Evolutionary conservation across 208 protist genomes (phyloP).

Genomic region (Angomonas desouzai): DNA sequence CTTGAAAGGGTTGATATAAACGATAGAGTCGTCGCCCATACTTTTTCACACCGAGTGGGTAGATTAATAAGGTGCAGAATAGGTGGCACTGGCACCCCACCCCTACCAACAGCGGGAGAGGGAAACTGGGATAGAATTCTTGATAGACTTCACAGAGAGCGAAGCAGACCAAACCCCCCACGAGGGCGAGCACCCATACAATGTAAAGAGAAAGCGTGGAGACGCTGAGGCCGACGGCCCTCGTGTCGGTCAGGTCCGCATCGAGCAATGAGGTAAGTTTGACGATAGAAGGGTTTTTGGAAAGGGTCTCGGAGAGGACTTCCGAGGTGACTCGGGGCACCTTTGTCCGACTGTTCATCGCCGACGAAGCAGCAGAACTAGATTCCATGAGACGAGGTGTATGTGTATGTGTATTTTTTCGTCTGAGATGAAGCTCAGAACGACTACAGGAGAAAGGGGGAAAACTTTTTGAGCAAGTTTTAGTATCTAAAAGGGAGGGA

Average conservation of each 20-base stretch:
- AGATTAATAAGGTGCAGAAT: conserved; percentile 42
- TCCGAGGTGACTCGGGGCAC: not conserved
- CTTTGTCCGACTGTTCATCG: too few species aligned
- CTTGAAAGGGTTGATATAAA: conserved; percentile 81
- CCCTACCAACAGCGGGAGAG: conserved; percentile 40
- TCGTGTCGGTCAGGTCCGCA: not conserved
- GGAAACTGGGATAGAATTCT: conserved; percentile 31
- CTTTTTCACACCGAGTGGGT: conserved; percentile 38
- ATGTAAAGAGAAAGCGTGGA: conserved; percentile 55
- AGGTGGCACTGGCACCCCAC: conserved; percentile 39
- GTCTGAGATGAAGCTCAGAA: too few species aligned
- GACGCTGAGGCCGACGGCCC: conserved; percentile 28
- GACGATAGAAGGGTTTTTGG: not conserved
- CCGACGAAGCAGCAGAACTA: too few species aligned
- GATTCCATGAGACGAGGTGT: too few species aligned
- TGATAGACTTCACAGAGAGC: conserved; percentile 63
- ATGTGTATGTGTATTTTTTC: too few species aligned
- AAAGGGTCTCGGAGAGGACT: conserved; percentile 4
- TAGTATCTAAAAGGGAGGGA: too few species aligned
- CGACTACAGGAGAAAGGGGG: too few species aligned
- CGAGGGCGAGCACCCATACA: conserved; percentile 49
- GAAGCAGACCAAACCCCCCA: conserved; percentile 43
- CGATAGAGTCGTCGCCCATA: conserved; percentile 45
- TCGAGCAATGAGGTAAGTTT: not conserved
- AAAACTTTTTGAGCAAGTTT: too few species aligned